These are phyloP conservation scores for Mycena amicta DNA, from an alignment of 768 basidiomycete species.

Conservation along the genomic window DNA sequence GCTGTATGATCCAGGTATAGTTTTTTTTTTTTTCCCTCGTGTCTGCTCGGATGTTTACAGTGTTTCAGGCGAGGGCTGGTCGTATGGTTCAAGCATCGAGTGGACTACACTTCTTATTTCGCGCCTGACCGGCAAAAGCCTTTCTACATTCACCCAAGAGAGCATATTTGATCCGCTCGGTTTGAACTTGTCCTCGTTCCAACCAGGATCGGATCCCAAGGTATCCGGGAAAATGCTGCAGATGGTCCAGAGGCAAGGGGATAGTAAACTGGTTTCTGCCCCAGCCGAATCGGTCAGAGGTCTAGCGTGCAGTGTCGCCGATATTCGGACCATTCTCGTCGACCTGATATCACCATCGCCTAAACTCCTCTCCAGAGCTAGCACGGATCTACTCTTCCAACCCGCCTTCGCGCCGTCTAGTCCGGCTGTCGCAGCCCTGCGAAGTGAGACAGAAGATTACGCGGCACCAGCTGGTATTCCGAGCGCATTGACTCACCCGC, in stretches of 20 bases:
- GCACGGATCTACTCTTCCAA: constrained; percentile 8
- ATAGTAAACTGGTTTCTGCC: constrained; percentile 2
- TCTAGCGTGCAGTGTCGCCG: constrained; percentile 3
- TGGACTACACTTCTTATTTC: constrained; percentile 7
- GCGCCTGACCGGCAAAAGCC: not conserved
- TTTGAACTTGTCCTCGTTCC: not conserved
- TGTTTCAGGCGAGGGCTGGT: constrained; percentile 11
- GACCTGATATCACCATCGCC: constrained; percentile 9
- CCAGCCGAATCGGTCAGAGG: not conserved
- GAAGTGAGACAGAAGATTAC: constrained; percentile 8
- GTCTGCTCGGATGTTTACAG: no score
- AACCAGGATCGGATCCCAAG: constrained; percentile 1
- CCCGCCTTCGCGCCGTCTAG: constrained; percentile 4
- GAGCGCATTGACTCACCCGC: not conserved
- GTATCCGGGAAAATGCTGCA: constrained; percentile 3
- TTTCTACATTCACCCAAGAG: not conserved
- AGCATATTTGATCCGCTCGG: constrained; percentile 10
- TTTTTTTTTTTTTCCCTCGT: no score
- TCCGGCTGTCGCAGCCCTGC: constrained; percentile 2
- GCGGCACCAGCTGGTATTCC: constrained; percentile 10
- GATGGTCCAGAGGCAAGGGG: constrained; percentile 7
- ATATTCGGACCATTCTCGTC: constrained; percentile 9
- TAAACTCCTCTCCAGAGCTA: constrained; percentile 7
- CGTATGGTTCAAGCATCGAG: constrained; percentile 16
- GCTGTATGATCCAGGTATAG: constrained; percentile 12